phyloP scores from a whole-genome alignment of 768 basidiomycete species.

The Amanita phalloides region DNA sequence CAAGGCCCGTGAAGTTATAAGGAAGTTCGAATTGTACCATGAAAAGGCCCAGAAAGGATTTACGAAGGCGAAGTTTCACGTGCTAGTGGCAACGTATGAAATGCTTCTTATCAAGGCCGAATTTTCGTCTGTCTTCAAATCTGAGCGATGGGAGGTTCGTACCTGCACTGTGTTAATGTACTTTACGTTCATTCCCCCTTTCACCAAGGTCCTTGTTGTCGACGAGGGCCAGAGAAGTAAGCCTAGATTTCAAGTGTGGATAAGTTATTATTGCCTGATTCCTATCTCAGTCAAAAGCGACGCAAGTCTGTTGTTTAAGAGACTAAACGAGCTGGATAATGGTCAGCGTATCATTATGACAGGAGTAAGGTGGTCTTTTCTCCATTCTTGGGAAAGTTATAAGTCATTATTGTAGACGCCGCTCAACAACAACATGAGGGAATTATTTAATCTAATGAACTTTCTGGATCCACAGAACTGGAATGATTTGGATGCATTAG shows the following conservation, averaged over 20 bases:
- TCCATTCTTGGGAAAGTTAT: slow-evolving; percentile 4
- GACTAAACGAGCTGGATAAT: slow-evolving; percentile 68
- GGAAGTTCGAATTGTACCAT: slow-evolving; percentile 74
- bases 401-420: slow-evolving; percentile 49
- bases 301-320: slow-evolving; percentile 66
- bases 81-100: slow-evolving; percentile 91
- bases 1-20: slow-evolving; percentile 70
- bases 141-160: slow-evolving; percentile 77
- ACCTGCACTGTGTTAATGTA: neutral
- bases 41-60: slow-evolving; percentile 24
- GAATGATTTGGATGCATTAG: slow-evolving; percentile 64
- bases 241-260: slow-evolving; percentile 17
- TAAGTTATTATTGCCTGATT: neutral
- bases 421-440: slow-evolving; percentile 92
- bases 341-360: slow-evolving; percentile 85
- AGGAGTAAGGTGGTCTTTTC: slow-evolving; percentile 38
- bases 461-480: slow-evolving; percentile 79
- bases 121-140: slow-evolving; percentile 66
- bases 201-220: slow-evolving; percentile 57
- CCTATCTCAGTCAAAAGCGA: slow-evolving; percentile 68
- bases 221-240: slow-evolving; percentile 89
- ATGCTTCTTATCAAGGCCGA: slow-evolving; percentile 61
- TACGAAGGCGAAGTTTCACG: slow-evolving; percentile 66
- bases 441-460: slow-evolving; percentile 95
- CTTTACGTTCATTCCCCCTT: neutral